A percentile compares a stretch with the other conserved stretches of the same genome.
Conservation (phyloP, 306 rosid genomes). For the Hippophae rhamnoides region DNA sequence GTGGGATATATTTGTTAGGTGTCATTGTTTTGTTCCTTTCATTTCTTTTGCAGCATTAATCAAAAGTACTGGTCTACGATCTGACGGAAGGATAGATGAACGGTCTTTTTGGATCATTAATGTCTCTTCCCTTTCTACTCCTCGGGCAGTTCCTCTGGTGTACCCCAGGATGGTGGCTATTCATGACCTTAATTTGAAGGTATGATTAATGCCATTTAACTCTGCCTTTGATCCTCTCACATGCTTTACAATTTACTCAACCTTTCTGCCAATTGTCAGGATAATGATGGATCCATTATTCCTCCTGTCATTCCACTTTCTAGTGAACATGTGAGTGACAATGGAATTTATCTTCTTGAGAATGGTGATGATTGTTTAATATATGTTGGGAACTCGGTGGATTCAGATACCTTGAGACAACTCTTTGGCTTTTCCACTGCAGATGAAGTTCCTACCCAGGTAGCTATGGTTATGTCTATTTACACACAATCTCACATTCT, state of each 20-base stretch:
- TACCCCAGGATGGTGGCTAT: slow-evolving; percentile 91
- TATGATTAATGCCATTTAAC: slow-evolving; percentile 14
- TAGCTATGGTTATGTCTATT: slow-evolving; percentile 19
- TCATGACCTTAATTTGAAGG: slow-evolving; percentile 73
- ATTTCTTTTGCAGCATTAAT: slow-evolving; percentile 60
- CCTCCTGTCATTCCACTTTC: slow-evolving; percentile 81
- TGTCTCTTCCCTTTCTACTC: slow-evolving; percentile 71
- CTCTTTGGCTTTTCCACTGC: slow-evolving; percentile 62
- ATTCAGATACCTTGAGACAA: slow-evolving; percentile 43
- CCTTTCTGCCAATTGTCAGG: slow-evolving; percentile 40
- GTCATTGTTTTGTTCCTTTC: slow-evolving; percentile 11
- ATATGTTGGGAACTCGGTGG: slow-evolving; percentile 64
- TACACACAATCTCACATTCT: neutral
- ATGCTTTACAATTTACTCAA: slow-evolving; percentile 16
- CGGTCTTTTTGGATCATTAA: slow-evolving; percentile 81
- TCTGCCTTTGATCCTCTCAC: neutral
- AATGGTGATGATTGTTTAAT: slow-evolving; percentile 86
- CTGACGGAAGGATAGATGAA: slow-evolving; percentile 84
- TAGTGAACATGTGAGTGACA: slow-evolving; percentile 74
- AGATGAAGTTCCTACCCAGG: slow-evolving; percentile 74
- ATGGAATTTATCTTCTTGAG: slow-evolving; percentile 88
- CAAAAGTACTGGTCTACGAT: slow-evolving; percentile 73
- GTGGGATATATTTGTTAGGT: neutral
- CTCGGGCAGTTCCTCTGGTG: slow-evolving; percentile 83
- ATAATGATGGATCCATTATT: slow-evolving; percentile 47